Evolutionary conservation across 2,329 filamentous ascomycete species (phyloP), one percentile per base, ranked within the genome.

Genomic region (Juglanconis oblonga): DNA sequence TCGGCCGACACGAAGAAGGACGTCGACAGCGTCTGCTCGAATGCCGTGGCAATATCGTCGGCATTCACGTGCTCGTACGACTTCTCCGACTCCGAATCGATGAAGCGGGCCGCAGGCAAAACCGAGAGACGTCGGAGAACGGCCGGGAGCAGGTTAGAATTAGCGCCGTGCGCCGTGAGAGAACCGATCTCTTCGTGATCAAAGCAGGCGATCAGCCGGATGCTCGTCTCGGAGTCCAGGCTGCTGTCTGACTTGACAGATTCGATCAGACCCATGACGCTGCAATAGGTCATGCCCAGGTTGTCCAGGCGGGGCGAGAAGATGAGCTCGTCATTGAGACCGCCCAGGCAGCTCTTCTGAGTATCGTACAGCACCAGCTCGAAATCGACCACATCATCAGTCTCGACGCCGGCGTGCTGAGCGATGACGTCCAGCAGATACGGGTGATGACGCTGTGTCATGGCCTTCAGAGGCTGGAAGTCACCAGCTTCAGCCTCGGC

Each of bases 101-200:
- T 74, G 62, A 74, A 75, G 13, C 82, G 78, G 31, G 81, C 79
- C 31, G 85, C 82, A 4, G 90, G 89, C 36, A 97, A 81, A 36
- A 91, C 89, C 1, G 91, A 95, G 17, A 99, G 84, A 57, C 95
- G 90, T 63, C 91, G 89, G 57, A 98, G 84, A 51, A 98, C 88
- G 31, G 91, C 85, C 1, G 95, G 94, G 17, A 99, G 83, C 60
- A 97, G 83, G 76, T 97, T 97, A 4, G 92, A 97, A 76, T 96
- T 87, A 17, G 95, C 95, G 63, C 95, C 95, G 71, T 99, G 95
- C 5, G 94, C 93, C 3, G 92, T 96, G 60, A 85, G 87, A 63
- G 91, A 96, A 57, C 95, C 95, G 70, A 99, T 95, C 73, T 99
- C 95, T 76, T 99, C 95, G 77, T 99, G 93, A 73, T 99, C 95